Conservation (phyloP, 2,329 filamentous ascomycete species). For the Beauveria asiatica region DNA sequence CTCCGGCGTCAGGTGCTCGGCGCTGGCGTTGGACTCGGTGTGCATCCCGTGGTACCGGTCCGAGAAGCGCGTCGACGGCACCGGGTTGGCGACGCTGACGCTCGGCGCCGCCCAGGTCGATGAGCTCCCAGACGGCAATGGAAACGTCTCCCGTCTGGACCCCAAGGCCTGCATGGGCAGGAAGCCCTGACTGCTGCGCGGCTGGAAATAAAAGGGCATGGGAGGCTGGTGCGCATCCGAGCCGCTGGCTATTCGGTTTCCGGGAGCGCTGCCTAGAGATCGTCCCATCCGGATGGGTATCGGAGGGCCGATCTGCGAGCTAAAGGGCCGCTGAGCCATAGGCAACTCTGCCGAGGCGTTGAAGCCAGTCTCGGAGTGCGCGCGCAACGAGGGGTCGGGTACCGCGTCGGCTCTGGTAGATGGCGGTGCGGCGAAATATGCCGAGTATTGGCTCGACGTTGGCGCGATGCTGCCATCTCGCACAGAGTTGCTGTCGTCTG, state of each 20-base stretch:
- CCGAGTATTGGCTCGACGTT: neutral
- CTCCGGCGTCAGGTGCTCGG: conserved; percentile 20
- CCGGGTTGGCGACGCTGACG: neutral
- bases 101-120: neutral
- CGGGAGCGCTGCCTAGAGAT: neutral
- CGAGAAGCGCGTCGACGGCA: conserved; percentile 21
- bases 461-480: neutral
- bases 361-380: neutral
- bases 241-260: neutral
- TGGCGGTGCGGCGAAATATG: neutral
- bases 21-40: conserved; percentile 27
- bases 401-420: neutral
- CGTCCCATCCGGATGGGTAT: neutral
- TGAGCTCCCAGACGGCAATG: neutral
- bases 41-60: conserved; percentile 29
- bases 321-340: neutral
- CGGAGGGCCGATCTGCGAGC: neutral
- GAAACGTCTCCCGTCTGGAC: neutral
- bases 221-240: neutral
- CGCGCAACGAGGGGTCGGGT: neutral
- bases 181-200: neutral
- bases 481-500: neutral
- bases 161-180: neutral
- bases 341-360: neutral
- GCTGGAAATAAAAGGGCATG: neutral